Evolutionary conservation across 2,329 filamentous ascomycete species (phyloP).

Genomic region (Pseudogymnoascus sp.): DNA sequence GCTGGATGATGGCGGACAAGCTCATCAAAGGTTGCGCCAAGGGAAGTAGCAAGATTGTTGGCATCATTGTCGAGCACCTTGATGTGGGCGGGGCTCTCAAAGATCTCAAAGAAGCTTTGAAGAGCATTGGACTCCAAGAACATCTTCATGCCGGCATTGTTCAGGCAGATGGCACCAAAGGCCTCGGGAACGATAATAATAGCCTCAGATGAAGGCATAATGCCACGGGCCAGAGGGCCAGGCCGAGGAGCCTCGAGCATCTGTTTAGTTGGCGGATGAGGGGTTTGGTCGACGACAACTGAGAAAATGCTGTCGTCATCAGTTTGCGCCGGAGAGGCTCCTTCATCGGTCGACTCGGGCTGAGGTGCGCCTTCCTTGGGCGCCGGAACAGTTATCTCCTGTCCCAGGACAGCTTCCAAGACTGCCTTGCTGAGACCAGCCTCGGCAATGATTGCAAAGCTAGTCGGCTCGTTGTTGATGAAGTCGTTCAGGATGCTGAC

Average conservation of each 20-base stretch:
- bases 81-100: slow-evolving; percentile 84
- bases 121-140: slow-evolving; percentile 77
- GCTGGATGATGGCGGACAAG: slow-evolving; percentile 86
- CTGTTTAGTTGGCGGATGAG: slow-evolving; percentile 45
- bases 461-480: slow-evolving; percentile 97
- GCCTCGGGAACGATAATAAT: slow-evolving; percentile 80
- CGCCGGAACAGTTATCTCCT: slow-evolving; percentile 23
- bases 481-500: slow-evolving; percentile 90
- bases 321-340: slow-evolving; percentile 17
- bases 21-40: slow-evolving; percentile 87
- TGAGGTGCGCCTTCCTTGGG: slow-evolving; percentile 18
- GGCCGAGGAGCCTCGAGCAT: slow-evolving; percentile 38
- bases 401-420: slow-evolving; percentile 67
- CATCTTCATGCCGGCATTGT: slow-evolving; percentile 76
- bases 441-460: slow-evolving; percentile 91
- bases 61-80: slow-evolving; percentile 70
- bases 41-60: slow-evolving; percentile 56
- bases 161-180: slow-evolving; percentile 88
- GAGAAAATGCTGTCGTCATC: slow-evolving; percentile 22
- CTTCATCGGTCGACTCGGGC: slow-evolving; percentile 24
- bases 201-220: slow-evolving; percentile 80
- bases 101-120: slow-evolving; percentile 88
- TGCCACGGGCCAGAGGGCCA: slow-evolving; percentile 53
- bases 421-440: slow-evolving; percentile 83
- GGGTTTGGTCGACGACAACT: slow-evolving; percentile 29